Evolutionary conservation across 495 filamentous ascomycete genomes (phyloP), one percentile per base, ranked within the genome.

Genomic region (Neurospora sp.): DNA sequence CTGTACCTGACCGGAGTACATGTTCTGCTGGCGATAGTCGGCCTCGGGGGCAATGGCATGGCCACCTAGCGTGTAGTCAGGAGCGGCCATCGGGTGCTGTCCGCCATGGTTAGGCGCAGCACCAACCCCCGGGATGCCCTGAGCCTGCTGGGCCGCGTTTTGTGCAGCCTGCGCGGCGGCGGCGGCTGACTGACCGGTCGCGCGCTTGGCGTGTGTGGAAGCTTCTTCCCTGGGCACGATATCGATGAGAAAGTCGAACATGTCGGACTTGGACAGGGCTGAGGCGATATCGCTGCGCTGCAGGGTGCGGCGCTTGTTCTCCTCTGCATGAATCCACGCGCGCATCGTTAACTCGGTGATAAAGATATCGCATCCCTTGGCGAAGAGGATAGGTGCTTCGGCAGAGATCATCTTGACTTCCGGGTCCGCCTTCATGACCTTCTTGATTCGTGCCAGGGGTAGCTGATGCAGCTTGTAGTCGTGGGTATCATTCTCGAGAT

Each of bases 361-460:
- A 84, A 99, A 99, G 78, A 99, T 98, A 81, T 99, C 96, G 83
- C 96, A 99, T 49, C 96, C 96, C 85, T 99, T 99, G 70, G 96
- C 96, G 79, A 99, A 99, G 18, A 99, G 85, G 78, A 99, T 99
- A 14, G 96, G 96, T 7, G 96, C 96, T 83, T 99, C 96, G 27
- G 96, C 96, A 12, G 94, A 97, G 71, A 99, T 99, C 96, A 99
- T 99, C 85, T 99, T 99, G 70, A 99, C 96, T 76, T 99, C 96
- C 2, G 96, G 96, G 77, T 99, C 96, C 3, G 96, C 96, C 83
- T 99, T 99, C 96, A 99, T 99, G 77, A 99, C 96, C 81, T 99
- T 99, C 87, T 98, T 99, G 83, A 99, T 99, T 54, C 96, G 92
- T 35, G 96, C 96, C 69, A 99, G 87, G 3, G 96, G 96, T 40